Evolutionary conservation across 805 yeast species (phyloP), one percentile per base, ranked within the genome.

Genomic region (Candida silvatica): DNA sequence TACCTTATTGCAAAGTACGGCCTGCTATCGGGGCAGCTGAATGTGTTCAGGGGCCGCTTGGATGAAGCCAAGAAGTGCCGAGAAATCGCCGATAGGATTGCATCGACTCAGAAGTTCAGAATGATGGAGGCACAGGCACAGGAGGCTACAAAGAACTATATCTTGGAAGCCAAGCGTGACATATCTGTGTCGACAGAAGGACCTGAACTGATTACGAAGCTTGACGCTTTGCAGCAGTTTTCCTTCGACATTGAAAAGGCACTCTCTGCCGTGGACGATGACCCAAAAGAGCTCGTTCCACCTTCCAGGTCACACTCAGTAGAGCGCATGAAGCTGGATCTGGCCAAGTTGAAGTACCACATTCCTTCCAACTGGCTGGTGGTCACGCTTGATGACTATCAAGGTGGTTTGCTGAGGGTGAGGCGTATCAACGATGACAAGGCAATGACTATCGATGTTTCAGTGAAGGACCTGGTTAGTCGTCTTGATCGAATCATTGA

Each of bases 401-500:
- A n/a, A n/a, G n/a, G n/a, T n/a, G n/a, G n/a, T n/a, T n/a, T n/a
- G n/a, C n/a, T n/a, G n/a, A n/a, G n/a, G n/a, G n/a, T n/a, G n/a
- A n/a, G n/a, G n/a, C n/a, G n/a, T n/a, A n/a, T n/a, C n/a, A n/a
- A n/a, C n/a, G n/a, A n/a, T n/a, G n/a, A n/a, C n/a, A n/a, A n/a
- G n/a, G n/a, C n/a, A n/a, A n/a, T n/a, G n/a, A n/a, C n/a, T n/a
- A n/a, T n/a, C n/a, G n/a, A n/a, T n/a, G n/a, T n/a, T n/a, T n/a
- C n/a, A n/a, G n/a, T n/a, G n/a, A n/a, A n/a, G n/a, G n/a, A n/a
- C n/a, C n/a, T n/a, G n/a, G n/a, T n/a, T n/a, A n/a, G n/a, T n/a
- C n/a, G n/a, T n/a, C n/a, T n/a, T n/a, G 47, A 58, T 3, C 41
- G 49, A 0, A 78, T 88, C 5, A 78, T 87, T 17, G 43, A 53